Evolutionary conservation across 2,329 filamentous ascomycete species (phyloP).

Genomic region (Capronia epimyces): DNA sequence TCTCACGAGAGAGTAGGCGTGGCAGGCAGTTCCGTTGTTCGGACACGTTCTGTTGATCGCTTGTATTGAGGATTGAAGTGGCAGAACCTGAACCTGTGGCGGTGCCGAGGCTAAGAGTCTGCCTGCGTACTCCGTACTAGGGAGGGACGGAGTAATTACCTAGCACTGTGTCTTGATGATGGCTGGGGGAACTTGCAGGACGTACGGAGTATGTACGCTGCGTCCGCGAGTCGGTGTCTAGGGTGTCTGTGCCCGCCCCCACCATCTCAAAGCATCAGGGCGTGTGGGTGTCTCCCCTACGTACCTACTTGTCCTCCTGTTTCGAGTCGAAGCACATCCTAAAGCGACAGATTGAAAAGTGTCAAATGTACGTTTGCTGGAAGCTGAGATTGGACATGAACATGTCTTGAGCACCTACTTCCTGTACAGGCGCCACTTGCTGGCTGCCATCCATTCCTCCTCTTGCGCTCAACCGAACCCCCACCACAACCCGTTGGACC

Average conservation of each 20-base stretch:
- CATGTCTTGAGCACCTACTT: conserved; percentile 22
- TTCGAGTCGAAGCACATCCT: not conserved
- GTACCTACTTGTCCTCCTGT: not conserved
- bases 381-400: conserved; percentile 14
- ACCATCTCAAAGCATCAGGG: not conserved
- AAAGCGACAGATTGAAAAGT: not conserved
- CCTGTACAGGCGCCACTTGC: conserved; percentile 26
- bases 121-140: no score
- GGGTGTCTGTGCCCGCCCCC: not conserved
- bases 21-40: conserved; percentile 2
- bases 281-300: not conserved
- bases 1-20: conserved; percentile 6
- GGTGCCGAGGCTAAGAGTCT: conserved; percentile 20
- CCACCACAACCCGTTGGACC: conserved; percentile 2
- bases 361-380: conserved; percentile 8
- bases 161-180: no score
- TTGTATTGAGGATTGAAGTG: conserved; percentile 10
- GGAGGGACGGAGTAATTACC: no score
- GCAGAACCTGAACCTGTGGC: conserved; percentile 9
- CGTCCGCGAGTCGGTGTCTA: no score
- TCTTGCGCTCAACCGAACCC: conserved; percentile 5
- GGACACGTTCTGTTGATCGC: conserved; percentile 8
- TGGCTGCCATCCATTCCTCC: conserved; percentile 22
- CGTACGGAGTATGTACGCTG: no score
- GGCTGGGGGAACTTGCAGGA: no score